Conservation (phyloP, 202 grass and related monocot genomes). For the Carex arenaria region DNA sequence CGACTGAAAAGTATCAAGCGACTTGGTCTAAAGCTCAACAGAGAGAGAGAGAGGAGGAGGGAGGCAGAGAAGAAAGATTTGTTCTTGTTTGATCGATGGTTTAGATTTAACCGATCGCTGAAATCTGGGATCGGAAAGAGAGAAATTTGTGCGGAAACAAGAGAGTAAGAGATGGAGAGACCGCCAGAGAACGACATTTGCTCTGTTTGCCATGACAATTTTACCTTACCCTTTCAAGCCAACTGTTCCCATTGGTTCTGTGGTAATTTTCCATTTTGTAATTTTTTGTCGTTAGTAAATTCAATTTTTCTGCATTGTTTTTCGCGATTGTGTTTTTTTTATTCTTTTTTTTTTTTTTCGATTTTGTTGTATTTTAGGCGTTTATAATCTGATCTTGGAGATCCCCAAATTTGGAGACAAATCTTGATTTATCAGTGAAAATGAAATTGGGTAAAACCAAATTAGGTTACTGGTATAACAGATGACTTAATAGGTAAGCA, state of each 20-base stretch:
- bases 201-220: conserved; percentile 86
- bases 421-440: neutral
- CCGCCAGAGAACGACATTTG: conserved; percentile 85
- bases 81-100: neutral
- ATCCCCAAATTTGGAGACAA: neutral
- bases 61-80: neutral
- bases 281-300: neutral
- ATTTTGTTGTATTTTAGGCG: neutral
- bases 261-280: conserved; percentile 26
- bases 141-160: neutral
- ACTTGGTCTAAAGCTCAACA: neutral
- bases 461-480: neutral
- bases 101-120: neutral
- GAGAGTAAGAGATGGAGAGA: conserved; percentile 28
- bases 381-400: neutral
- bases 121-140: neutral
- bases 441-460: neutral
- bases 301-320: neutral
- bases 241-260: conserved; percentile 99
- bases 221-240: conserved; percentile 79
- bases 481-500: neutral
- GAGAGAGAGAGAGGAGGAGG: neutral
- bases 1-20: neutral
- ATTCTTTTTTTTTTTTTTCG: neutral
- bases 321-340: neutral